phyloP scores from a whole-genome alignment of 2,329 filamentous ascomycete species.

The Xylariaceae sp. region DNA sequence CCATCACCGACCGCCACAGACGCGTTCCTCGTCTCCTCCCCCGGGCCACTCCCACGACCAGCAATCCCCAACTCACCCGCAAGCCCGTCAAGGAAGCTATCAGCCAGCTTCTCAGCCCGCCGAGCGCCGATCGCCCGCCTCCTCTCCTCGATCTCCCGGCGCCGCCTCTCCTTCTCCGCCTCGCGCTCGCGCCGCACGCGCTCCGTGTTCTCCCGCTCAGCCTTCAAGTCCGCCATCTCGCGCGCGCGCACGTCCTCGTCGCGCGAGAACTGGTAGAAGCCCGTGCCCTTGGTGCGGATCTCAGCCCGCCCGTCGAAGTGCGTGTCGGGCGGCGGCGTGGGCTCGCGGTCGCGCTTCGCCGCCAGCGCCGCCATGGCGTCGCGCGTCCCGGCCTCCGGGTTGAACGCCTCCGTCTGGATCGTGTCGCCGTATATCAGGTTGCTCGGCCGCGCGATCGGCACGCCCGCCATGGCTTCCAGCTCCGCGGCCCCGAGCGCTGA shows the following conservation, averaged over 20 bases:
- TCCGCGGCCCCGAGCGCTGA: slow-evolving; percentile 54
- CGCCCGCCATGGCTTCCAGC: slow-evolving; percentile 64
- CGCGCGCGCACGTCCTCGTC: slow-evolving; percentile 55
- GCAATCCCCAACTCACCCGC: slow-evolving; percentile 30
- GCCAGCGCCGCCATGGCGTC: slow-evolving; percentile 76
- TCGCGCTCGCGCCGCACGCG: slow-evolving; percentile 63
- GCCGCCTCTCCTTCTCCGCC: slow-evolving; percentile 60
- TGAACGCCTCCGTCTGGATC: slow-evolving; percentile 79
- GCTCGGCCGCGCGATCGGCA: slow-evolving; percentile 54
- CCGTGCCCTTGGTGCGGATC: slow-evolving; percentile 80
- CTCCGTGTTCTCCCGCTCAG: slow-evolving; percentile 54
- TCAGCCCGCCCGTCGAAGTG: slow-evolving; percentile 87
- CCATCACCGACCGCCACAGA: neutral
- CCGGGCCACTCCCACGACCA: neutral
- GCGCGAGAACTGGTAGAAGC: slow-evolving; percentile 86
- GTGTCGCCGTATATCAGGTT: slow-evolving; percentile 80
- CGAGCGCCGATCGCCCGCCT: slow-evolving; percentile 58
- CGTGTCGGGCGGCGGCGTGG: slow-evolving; percentile 72
- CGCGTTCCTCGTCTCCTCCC: neutral
- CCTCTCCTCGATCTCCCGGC: slow-evolving; percentile 60
- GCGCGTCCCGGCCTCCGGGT: slow-evolving; percentile 57
- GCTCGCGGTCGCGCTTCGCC: slow-evolving; percentile 68
- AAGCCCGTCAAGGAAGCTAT: slow-evolving; percentile 36
- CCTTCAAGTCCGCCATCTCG: slow-evolving; percentile 77
- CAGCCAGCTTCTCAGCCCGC: slow-evolving; percentile 38